phyloP scores from a whole-genome alignment of 768 basidiomycete species.

The Pleurotus tuber-regium region DNA sequence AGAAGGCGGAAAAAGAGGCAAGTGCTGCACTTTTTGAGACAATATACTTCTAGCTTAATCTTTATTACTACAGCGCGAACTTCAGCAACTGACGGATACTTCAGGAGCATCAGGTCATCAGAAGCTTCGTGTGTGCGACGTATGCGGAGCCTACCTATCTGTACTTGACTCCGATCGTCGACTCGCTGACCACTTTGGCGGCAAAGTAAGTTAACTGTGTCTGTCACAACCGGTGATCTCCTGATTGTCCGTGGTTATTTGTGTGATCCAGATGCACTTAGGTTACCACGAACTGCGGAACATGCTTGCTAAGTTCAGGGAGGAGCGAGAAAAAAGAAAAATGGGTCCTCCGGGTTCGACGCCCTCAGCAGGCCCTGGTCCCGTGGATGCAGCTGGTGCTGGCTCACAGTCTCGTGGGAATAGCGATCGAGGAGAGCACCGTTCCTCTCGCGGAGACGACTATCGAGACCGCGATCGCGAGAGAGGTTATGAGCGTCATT shows the following conservation, averaged over 20 bases:
- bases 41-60: not conserved
- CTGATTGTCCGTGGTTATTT: conserved; percentile 17
- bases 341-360: conserved; percentile 45
- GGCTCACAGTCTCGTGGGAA: conserved; percentile 41
- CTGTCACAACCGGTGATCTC: not conserved
- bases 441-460: conserved; percentile 59
- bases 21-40: conserved; percentile 16
- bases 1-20: conserved; percentile 95
- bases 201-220: conserved; percentile 71
- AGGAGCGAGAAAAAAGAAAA: conserved; percentile 84
- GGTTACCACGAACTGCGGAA: conserved; percentile 98
- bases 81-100: conserved; percentile 95
- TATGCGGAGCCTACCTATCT: conserved; percentile 98
- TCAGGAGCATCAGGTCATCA: conserved; percentile 99
- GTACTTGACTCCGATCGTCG: conserved; percentile 98
- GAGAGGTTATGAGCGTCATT: conserved; percentile 67
- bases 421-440: conserved; percentile 45
- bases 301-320: conserved; percentile 87
- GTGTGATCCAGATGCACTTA: conserved; percentile 81
- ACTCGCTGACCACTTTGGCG: conserved; percentile 98
- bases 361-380: conserved; percentile 30
- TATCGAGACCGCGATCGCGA: conserved; percentile 68
- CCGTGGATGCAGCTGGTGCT: conserved; percentile 31
- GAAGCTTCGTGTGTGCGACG: conserved; percentile 99
- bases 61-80: conserved; percentile 60